phyloP scores from a whole-genome alignment of 768 basidiomycete species.

The Tubosaeta brunneosetosa region DNA sequence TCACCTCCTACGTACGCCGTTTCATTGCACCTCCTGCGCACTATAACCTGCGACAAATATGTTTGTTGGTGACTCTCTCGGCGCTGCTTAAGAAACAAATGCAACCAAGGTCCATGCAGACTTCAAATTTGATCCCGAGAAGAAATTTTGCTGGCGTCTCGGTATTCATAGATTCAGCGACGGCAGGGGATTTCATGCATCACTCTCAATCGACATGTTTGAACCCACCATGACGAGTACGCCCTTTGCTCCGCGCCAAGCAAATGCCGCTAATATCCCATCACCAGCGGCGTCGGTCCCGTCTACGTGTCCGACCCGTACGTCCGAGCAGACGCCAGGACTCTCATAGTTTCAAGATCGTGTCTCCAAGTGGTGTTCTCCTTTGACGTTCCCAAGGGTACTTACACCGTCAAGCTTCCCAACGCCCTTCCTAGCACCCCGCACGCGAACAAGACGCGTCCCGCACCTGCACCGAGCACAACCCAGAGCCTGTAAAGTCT shows the following conservation, averaged over 20 bases:
- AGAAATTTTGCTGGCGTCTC: too few relatives aligned
- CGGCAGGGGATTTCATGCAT: neutral
- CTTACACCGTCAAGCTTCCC: conserved; percentile 19
- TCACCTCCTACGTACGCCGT: too few relatives aligned
- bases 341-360: neutral
- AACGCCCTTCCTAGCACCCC: neutral
- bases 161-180: neutral
- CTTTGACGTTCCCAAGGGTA: neutral
- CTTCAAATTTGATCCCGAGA: too few relatives aligned
- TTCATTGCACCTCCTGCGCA: too few relatives aligned
- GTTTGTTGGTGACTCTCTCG: too few relatives aligned
- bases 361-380: neutral
- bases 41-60: too few relatives aligned
- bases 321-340: neutral
- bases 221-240: conserved; percentile 17
- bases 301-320: neutral
- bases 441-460: neutral
- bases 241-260: conserved; percentile 3
- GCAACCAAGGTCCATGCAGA: too few relatives aligned
- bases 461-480: neutral
- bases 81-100: too few relatives aligned
- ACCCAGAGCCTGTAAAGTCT: neutral
- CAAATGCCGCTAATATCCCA: neutral
- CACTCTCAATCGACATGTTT: conserved; percentile 2
- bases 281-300: neutral